A percentile compares a stretch with the other conserved stretches of the same genome.
These are phyloP conservation scores for Debaryomyces sp. DNA, from an alignment of 1,139 yeast genomes.

Conservation along the genomic window DNA sequence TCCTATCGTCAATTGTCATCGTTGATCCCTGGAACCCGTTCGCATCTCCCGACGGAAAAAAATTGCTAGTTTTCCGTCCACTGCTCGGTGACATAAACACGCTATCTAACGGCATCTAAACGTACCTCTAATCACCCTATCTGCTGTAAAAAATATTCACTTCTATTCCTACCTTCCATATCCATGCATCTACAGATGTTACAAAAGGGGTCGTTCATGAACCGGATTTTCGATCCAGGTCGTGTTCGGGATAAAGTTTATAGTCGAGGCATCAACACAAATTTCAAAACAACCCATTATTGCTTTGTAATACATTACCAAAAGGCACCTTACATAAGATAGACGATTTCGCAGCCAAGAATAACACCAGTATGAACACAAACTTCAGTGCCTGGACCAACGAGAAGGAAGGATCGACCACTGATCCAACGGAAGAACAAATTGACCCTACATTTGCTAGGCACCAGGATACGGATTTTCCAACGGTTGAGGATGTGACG, in stretches of 20 bases:
- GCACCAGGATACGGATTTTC: slow-evolving; percentile 26
- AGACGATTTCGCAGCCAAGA: slow-evolving; percentile 8
- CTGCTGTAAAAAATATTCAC: not conserved
- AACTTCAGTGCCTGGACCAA: slow-evolving; percentile 27
- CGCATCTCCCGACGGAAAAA: slow-evolving; percentile 8
- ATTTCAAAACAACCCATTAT: slow-evolving; percentile 4
- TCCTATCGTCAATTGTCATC: not conserved
- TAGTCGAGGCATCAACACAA: not conserved
- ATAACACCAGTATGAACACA: slow-evolving; percentile 22
- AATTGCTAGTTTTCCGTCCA: slow-evolving; percentile 12
- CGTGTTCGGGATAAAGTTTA: not conserved
- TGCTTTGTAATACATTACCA: slow-evolving; percentile 11
- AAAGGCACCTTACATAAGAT: slow-evolving; percentile 14
- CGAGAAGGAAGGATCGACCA: slow-evolving; percentile 20
- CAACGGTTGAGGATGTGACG: slow-evolving; percentile 32
- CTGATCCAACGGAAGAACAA: slow-evolving; percentile 21
- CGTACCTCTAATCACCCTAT: not conserved
- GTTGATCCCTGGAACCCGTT: not conserved
- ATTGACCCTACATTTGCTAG: slow-evolving; percentile 38
- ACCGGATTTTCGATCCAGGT: not conserved
- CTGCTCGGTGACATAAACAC: slow-evolving; percentile 1
- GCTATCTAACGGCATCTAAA: slow-evolving; percentile 1
- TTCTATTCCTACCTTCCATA: not conserved
- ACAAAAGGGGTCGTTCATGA: not conserved
- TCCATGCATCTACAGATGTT: not conserved